phyloP scores from a whole-genome alignment of 495 filamentous ascomycete genomes.

The Penicillium cosmopolitanum region DNA sequence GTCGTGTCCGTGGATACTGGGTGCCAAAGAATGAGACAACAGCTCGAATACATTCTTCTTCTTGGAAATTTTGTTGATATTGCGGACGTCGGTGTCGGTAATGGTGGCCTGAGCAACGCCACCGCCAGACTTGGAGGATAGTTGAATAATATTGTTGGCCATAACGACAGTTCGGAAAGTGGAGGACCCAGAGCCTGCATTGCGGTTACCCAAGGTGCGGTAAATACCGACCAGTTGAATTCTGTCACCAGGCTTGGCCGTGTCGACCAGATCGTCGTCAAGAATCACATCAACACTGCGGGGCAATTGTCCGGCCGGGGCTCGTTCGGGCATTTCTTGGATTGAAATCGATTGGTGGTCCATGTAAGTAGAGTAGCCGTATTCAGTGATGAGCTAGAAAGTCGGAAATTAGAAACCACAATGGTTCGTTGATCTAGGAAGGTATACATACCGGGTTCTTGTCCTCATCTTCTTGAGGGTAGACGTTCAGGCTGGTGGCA shows the following conservation, averaged over 20 bases:
- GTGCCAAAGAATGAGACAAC: constrained; percentile 94
- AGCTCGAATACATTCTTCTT: constrained; percentile 93
- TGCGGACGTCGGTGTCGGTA: constrained; percentile 97
- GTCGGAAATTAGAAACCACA: neutral
- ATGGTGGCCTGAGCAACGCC: constrained; percentile 90
- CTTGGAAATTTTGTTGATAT: constrained; percentile 98
- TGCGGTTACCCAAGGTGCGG: constrained; percentile 90
- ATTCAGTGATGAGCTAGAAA: constrained; percentile 79
- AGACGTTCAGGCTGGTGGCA: constrained; percentile 83
- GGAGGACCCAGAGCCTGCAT: constrained; percentile 81
- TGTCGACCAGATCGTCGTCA: constrained; percentile 96
- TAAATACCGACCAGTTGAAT: constrained; percentile 96
- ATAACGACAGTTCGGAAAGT: constrained; percentile 92
- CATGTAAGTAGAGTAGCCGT: constrained; percentile 91
- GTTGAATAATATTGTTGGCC: constrained; percentile 92
- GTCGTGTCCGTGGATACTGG: constrained; percentile 96
- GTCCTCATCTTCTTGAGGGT: constrained; percentile 92
- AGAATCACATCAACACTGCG: constrained; percentile 97
- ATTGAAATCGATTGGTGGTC: constrained; percentile 98
- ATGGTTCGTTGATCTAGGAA: neutral
- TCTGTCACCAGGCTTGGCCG: constrained; percentile 91
- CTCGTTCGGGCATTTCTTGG: constrained; percentile 98
- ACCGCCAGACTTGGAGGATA: constrained; percentile 95
- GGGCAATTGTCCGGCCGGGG: constrained; percentile 93
- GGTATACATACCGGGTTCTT: constrained; percentile 59